Evolutionary conservation across 2,329 filamentous ascomycete species (phyloP).

Genomic region (Cryphonectria parasitica): DNA sequence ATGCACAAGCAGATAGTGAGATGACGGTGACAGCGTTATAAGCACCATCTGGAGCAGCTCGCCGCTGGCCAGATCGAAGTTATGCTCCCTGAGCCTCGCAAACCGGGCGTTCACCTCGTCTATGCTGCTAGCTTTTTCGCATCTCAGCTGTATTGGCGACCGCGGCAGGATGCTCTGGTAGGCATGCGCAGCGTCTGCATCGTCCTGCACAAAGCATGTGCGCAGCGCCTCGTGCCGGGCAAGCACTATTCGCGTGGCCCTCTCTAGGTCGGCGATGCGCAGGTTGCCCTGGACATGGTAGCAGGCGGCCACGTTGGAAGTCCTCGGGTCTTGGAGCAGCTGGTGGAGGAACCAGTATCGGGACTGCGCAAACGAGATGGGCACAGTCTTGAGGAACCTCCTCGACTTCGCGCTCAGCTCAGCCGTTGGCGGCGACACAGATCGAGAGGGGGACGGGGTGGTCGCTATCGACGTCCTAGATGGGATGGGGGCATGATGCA

Average conservation of each 20-base stretch:
- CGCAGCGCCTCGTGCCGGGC: conserved; percentile 40
- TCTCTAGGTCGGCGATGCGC: conserved; percentile 34
- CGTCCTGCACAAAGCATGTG: conserved; percentile 37
- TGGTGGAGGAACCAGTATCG: conserved; percentile 44
- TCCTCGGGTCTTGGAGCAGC: conserved; percentile 41
- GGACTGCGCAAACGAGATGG: conserved; percentile 44
- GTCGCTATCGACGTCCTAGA: too few relatives aligned
- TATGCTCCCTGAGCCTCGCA: too few relatives aligned
- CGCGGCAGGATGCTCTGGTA: too few relatives aligned
- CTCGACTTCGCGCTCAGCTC: too few relatives aligned
- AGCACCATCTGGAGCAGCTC: background rate
- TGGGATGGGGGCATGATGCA: too few relatives aligned
- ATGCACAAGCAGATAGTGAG: too few relatives aligned
- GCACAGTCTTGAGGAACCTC: conserved; percentile 7
- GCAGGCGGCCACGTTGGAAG: conserved; percentile 43
- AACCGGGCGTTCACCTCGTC: too few relatives aligned
- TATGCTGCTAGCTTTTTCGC: too few relatives aligned
- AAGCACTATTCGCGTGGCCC: conserved; percentile 39
- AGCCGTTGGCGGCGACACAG: too few relatives aligned
- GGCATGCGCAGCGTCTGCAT: background rate
- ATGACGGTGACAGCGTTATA: too few relatives aligned
- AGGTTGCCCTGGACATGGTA: conserved; percentile 41
- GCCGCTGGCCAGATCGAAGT: background rate
- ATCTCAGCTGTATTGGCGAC: too few relatives aligned
- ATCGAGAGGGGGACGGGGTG: too few relatives aligned